phyloP scores from a whole-genome alignment of 495 filamentous ascomycete genomes.

The Podospora pseudoanserina region DNA sequence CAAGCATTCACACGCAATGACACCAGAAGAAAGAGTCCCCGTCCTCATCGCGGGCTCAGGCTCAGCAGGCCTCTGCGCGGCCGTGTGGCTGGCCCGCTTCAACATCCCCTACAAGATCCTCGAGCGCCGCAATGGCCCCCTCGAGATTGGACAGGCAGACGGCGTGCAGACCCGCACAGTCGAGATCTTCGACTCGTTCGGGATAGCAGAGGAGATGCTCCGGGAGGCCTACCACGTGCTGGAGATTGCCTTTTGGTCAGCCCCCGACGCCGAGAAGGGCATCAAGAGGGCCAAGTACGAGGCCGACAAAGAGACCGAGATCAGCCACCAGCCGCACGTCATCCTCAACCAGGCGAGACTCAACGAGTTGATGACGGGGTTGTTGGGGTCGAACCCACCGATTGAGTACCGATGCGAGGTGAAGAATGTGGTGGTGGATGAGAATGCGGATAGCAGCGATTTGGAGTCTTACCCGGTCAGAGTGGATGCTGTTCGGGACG shows the following conservation, averaged over 20 bases:
- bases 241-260: conserved; percentile 63
- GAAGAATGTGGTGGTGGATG: conserved; percentile 51
- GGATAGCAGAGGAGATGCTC: conserved; percentile 65
- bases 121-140: conserved; percentile 57
- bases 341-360: conserved; percentile 75
- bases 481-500: conserved; percentile 51
- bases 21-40: conserved; percentile 35
- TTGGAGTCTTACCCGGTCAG: conserved; percentile 50
- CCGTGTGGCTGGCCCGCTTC: conserved; percentile 61
- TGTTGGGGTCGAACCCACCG: conserved; percentile 41
- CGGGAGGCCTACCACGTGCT: conserved; percentile 67
- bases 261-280: conserved; percentile 14
- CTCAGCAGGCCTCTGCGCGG: conserved; percentile 66
- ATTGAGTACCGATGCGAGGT: conserved; percentile 64
- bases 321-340: conserved; percentile 68
- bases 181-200: conserved; percentile 78
- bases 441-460: conserved; percentile 32
- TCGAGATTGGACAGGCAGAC: conserved; percentile 72
- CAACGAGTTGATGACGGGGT: conserved; percentile 58
- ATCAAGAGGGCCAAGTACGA: conserved; percentile 54
- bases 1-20: conserved; percentile 11
- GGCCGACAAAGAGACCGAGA: conserved; percentile 58
- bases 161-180: conserved; percentile 77
- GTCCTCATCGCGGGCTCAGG: conserved; percentile 66
- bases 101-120: conserved; percentile 60